Conservation (phyloP, 768 basidiomycete genomes). For the Suillus discolor region DNA sequence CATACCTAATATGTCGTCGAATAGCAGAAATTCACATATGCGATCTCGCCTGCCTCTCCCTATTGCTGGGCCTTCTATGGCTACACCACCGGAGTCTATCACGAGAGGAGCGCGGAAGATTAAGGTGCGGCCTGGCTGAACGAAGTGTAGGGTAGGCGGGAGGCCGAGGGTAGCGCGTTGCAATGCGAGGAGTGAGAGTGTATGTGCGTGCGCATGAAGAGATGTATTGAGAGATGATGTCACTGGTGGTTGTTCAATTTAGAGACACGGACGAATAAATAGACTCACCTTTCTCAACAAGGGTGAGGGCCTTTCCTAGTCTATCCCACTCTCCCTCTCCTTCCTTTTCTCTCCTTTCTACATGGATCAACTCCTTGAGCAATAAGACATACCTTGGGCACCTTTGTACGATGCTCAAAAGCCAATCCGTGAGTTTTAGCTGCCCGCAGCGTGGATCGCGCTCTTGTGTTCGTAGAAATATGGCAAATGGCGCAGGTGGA, state of each 20-base stretch:
- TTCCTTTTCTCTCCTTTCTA: slow-evolving; percentile 51
- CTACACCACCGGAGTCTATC: slow-evolving; percentile 4
- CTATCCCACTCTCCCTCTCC: slow-evolving; percentile 65
- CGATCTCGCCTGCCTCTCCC: slow-evolving; percentile 1
- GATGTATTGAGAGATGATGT: slow-evolving; percentile 79
- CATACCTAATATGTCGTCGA: slow-evolving; percentile 4
- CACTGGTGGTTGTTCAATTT: slow-evolving; percentile 46
- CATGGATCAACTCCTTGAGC: slow-evolving; percentile 77
- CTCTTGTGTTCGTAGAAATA: slow-evolving; percentile 68
- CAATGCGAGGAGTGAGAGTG: slow-evolving; percentile 71
- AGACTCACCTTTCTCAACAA: slow-evolving; percentile 76
- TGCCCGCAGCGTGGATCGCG: slow-evolving; percentile 69
- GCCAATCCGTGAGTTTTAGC: slow-evolving; percentile 81
- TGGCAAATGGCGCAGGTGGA: slow-evolving; percentile 50
- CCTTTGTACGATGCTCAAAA: slow-evolving; percentile 84
- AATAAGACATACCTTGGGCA: slow-evolving; percentile 86
- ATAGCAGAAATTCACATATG: slow-evolving; percentile 4
- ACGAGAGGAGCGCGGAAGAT: slow-evolving; percentile 31
- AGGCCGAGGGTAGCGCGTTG: slow-evolving; percentile 78
- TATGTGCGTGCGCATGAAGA: slow-evolving; percentile 76
- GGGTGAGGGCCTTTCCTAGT: slow-evolving; percentile 57
- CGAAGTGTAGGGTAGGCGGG: slow-evolving; percentile 76
- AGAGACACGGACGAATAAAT: slow-evolving; percentile 1
- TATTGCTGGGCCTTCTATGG: slow-evolving; percentile 2
- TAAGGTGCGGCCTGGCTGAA: slow-evolving; percentile 79